Evolutionary conservation across 1,284 basidiomycete species (phyloP).

Genomic region (Fomitiporia mediterranea): DNA sequence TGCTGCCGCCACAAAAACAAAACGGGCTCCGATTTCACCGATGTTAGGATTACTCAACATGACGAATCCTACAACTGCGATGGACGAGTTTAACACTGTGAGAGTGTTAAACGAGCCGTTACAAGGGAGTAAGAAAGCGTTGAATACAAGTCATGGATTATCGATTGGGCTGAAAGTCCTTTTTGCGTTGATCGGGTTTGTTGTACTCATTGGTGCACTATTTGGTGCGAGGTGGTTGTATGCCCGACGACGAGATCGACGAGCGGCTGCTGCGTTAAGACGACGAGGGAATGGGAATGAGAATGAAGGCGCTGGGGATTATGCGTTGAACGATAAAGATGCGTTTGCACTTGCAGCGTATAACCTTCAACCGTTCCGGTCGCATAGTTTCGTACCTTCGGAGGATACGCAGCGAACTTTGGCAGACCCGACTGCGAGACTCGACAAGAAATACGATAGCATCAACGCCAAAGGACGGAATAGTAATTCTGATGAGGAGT

Average conservation of each 20-base stretch:
- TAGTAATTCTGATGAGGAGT: conserved; percentile 23
- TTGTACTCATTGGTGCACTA: conserved; percentile 47
- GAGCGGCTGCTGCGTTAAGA: conserved; percentile 12
- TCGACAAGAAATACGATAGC: conserved; percentile 16
- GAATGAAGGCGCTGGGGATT: conserved; percentile 17
- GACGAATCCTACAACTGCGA: conserved; percentile 52
- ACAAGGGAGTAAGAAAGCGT: conserved; percentile 14
- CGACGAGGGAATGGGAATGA: too few relatives aligned
- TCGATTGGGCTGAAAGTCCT: conserved; percentile 58
- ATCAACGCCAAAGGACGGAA: not conserved
- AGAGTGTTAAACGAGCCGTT: conserved; percentile 58
- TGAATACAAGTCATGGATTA: conserved; percentile 25
- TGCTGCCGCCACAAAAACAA: conserved; percentile 9
- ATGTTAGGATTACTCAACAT: conserved; percentile 53
- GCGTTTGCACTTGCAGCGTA: conserved; percentile 20
- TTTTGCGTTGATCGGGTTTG: conserved; percentile 51
- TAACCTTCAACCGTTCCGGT: conserved; percentile 22
- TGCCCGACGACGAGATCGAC: conserved; percentile 26
- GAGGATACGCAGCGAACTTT: conserved; percentile 32
- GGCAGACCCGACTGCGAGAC: conserved; percentile 31
- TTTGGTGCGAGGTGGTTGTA: conserved; percentile 51
- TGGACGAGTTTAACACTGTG: conserved; percentile 62
- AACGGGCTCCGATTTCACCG: conserved; percentile 34
- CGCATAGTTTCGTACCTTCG: conserved; percentile 25
- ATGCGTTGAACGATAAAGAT: conserved; percentile 10